phyloP scores from a whole-genome alignment of 257 asterid genomes.

The Solanum chiquidenum region DNA sequence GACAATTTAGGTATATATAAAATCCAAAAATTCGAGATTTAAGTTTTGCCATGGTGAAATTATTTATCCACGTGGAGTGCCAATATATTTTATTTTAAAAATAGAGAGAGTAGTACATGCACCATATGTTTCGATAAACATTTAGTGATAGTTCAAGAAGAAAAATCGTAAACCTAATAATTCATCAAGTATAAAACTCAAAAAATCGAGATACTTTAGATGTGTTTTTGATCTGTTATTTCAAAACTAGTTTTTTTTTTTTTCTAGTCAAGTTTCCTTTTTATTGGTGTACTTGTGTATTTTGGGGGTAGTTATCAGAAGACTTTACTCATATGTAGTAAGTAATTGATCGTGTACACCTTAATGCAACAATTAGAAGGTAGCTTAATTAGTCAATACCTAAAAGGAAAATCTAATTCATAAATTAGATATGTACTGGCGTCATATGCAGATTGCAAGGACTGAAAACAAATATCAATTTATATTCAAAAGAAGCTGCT shows the following conservation, averaged over 20 bases:
- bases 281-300: background rate
- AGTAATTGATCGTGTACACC: background rate
- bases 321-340: background rate
- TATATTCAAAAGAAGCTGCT: background rate
- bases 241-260: background rate
- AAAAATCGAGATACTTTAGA: background rate
- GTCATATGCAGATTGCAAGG: background rate
- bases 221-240: background rate
- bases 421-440: too few species aligned
- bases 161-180: background rate
- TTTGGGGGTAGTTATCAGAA: background rate
- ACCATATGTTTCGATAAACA: background rate
- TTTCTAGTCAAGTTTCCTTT: background rate
- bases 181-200: background rate
- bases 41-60: background rate
- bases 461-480: background rate
- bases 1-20: background rate
- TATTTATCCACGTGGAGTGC: background rate
- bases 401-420: background rate
- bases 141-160: background rate
- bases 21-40: background rate
- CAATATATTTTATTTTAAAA: background rate
- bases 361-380: background rate
- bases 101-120: background rate
- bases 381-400: background rate